A percentile compares a stretch with the other conserved stretches of the same genome.
Evolutionary conservation across 768 basidiomycete genomes (phyloP).

Genomic region (Collybia nuda): DNA sequence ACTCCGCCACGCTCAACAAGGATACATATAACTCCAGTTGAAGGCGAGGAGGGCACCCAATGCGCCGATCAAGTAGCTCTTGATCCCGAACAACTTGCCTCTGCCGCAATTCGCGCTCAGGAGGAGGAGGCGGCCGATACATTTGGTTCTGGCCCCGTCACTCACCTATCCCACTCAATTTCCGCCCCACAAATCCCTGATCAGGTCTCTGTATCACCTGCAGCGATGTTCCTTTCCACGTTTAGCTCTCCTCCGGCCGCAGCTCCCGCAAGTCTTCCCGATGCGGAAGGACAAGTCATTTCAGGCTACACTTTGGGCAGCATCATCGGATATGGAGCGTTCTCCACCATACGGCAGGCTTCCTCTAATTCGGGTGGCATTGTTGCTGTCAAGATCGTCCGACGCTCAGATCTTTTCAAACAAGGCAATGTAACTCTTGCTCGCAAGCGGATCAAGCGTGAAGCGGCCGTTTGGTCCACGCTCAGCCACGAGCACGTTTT

Average conservation of each 20-base stretch:
- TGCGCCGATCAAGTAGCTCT: conserved; percentile 10
- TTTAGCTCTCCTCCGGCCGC: conserved; percentile 42
- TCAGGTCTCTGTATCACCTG: conserved; percentile 52
- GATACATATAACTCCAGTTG: conserved; percentile 2
- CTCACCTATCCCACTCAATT: background rate
- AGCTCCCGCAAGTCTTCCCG: conserved; percentile 39
- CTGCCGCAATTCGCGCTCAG: conserved; percentile 15
- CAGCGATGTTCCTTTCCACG: conserved; percentile 71
- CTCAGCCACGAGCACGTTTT: conserved; percentile 86
- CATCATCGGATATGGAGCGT: conserved; percentile 77
- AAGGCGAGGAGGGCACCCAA: conserved; percentile 4
- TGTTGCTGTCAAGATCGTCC: conserved; percentile 85
- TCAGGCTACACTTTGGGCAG: conserved; percentile 75
- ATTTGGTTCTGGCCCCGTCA: background rate
- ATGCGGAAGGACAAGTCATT: conserved; percentile 67
- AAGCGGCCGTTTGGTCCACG: conserved; percentile 70
- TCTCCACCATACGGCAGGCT: conserved; percentile 77
- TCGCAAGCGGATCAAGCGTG: conserved; percentile 63
- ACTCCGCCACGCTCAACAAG: background rate
- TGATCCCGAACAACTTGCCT: conserved; percentile 21
- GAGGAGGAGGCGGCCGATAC: background rate
- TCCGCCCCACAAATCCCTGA: conserved; percentile 12
- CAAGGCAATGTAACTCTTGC: conserved; percentile 46
- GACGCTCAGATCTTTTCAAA: conserved; percentile 53
- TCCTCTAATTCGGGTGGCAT: conserved; percentile 60